Base-by-base conservation (phyloP, 257 asterid species). In the Petrea volubilis region DNA sequence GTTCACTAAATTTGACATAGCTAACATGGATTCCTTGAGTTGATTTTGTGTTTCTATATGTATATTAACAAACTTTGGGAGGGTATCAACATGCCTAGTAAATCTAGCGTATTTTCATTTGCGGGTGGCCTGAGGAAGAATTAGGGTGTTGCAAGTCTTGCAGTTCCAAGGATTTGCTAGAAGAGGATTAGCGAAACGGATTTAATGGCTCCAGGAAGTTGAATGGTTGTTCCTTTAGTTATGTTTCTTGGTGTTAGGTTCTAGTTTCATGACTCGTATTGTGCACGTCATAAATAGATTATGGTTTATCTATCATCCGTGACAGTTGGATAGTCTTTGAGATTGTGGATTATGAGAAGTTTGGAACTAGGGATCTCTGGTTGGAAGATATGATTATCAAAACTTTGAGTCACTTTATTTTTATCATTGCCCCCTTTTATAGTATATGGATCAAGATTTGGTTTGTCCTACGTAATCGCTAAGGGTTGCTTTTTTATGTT, bases 271-370 rank as follows among this genome's bases (percentile, higher is more conserved):
- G 21, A 28, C 24, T 12, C 17, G 31, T 46, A 38, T 11, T 61
- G 38, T 64, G 70, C 13, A 25, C 51, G 64, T 38, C 15, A 36
- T 61, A 24, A 62, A 64, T 15, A 72, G 44, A 62, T 29, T 23
- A 34, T 52, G 24, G 34, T 65, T 38, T 20, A 15, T 74, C 27
- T 46, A 14, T 53, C 31, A 53, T 24, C 58, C 13, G 12, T 18
- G 21, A 25, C 41, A 11, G 11, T 20, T 9, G 55, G 33, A 18
- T 52, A 61, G 55, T 28, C 5, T 27, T 56, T 28, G 29, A 31
- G 73, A 23, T 24, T 41, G 68, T 57, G 68, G n/a, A 60, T 74
- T 31, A 43, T 57, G 62, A 56, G 68, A 55, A 24, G 55, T 41
- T 17, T 43, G 18, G 10, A 53, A 25, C 21, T 20, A 64, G 8